These are phyloP conservation scores for Blastobotrys illinoisensis DNA, from an alignment of 1,139 yeast species.

Conservation along the genomic window DNA sequence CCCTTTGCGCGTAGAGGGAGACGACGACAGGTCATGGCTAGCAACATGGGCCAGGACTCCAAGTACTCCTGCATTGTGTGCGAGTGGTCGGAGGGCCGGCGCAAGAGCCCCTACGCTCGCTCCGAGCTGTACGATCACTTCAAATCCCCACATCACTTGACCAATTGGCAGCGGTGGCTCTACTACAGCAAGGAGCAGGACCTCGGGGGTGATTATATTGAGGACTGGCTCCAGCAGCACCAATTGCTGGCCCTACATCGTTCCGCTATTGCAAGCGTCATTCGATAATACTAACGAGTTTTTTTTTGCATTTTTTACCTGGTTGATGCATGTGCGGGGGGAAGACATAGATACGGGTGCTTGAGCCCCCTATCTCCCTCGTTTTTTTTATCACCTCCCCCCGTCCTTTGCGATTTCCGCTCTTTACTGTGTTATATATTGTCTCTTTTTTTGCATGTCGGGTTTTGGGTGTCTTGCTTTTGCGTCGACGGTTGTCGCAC, in stretches of 20 bases:
- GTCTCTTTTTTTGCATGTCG: neutral
- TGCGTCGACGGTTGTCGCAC: neutral
- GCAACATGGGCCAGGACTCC: neutral
- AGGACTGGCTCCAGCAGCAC: slow-evolving; percentile 29
- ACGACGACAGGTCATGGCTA: neutral
- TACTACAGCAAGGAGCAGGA: slow-evolving; percentile 25
- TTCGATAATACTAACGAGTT: slow-evolving; percentile 2
- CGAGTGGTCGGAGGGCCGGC: slow-evolving; percentile 27
- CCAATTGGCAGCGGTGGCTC: slow-evolving; percentile 27
- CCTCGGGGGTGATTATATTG: slow-evolving; percentile 27
- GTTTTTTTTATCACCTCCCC: neutral
- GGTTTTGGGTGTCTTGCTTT: neutral
- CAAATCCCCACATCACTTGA: slow-evolving; percentile 22
- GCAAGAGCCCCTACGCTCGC: slow-evolving; percentile 11
- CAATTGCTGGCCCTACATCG: slow-evolving; percentile 21
- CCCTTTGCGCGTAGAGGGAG: too few relatives aligned
- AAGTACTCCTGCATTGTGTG: slow-evolving; percentile 20
- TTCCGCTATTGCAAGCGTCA: slow-evolving; percentile 19
- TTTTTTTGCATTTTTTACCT: neutral
- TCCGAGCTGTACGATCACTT: slow-evolving; percentile 25
- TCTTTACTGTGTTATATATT: neutral
- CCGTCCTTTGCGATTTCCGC: neutral
- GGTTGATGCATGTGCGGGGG: neutral
- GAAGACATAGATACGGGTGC: neutral
- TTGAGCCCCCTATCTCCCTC: neutral